Base-by-base conservation (phyloP, 192 early-diverging fungal species). In the Paraglomus occultum region DNA sequence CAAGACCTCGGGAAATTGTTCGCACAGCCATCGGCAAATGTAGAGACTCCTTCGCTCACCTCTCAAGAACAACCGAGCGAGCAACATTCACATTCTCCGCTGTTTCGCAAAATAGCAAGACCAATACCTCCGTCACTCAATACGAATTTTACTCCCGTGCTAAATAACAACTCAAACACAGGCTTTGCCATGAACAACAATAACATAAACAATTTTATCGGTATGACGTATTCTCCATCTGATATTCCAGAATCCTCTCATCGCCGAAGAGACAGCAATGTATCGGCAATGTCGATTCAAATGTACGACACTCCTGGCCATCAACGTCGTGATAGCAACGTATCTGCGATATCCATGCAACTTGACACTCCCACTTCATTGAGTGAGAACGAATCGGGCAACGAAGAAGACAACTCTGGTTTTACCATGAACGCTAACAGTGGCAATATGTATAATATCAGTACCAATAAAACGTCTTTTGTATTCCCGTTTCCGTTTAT, bases 291-390 rank as follows among this genome's bases (percentile, higher is more conserved):
- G 67, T 69, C 67, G 9, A 69, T 69, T 46, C 67, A 69, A 54
- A 23, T 69, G 38, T 45, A 69, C 23, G 67, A 69, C 57, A 45
- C 54, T 22, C 31, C 67, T 2, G 38, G 52, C 46, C 67, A 69
- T 55, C 67, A 69, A 47, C 31, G 67, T 17, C 67, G 67, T 57
- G 67, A 69, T 57, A 69, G 67, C 50, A 69, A 69, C 55, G 67
- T 69, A 8, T 69, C 67, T 12, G 57, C 44, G 44, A 69, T 57
- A 45, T 69, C 67, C 15, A 69, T 69, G 67, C 67, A 69, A 69
- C 40, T 69, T 31, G 67, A 69, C 38, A 69, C 67, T 42, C 67
- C 67, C 6, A 68, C 66, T 11, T 45, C 66, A 22, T 55, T 43
- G 18, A 55, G 67, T 46, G 67, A 45, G 22, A 46, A 23, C 8